Base-by-base conservation (phyloP, 164 flowering plant species). In the Magnolia kwangsiensis region DNA sequence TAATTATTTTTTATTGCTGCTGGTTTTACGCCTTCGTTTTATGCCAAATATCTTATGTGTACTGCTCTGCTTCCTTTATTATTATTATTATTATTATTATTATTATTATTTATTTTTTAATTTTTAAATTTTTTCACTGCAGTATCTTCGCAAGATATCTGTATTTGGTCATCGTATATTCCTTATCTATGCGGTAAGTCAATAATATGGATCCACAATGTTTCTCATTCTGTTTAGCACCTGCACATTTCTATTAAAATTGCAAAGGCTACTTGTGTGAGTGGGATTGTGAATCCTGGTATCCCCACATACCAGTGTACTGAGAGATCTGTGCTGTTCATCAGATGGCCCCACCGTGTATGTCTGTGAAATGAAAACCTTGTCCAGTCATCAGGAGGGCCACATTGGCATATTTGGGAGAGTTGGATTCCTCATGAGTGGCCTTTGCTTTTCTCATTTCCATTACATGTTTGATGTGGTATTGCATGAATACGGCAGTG, bases 61-160 rank as follows among this genome's bases (percentile, higher is more conserved):
- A 70, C 74, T 6, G 51, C 64, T 69, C 69, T 72, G 5, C 63
- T 37, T 37, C 45, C 7, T 37, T 37, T 0, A 4, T 1, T 37
- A 23, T 23, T 23, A 23, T 23, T 23, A 23, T 23, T 23, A 23
- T 23, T 23, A 23, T 23, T 23, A 23, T 23, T 23, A n/a, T n/a
- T n/a, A n/a, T n/a, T n/a, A n/a, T 6, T 37, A 3, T 37, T 37
- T 5, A 3, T 37, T 37, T 37, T 31, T 31, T 2, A 31, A 2
- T 31, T 31, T 31, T 1, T 1, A 7, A 59, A 20, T 16, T 61
- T 75, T 75, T 77, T 77, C 77, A 21, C 64, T 89, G 87, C 97
- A 96, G 99, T 96, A 96, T 81, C 95, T 96, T 73, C 93, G 99
- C n/a, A 96, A 96, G 84, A 77, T 96, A 75, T 96, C 99, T 70